A percentile compares a stretch with the other conserved stretches of the same genome.
phyloP scores from a whole-genome alignment of 1,284 basidiomycete species.

The Rhodotorula sp. region DNA sequence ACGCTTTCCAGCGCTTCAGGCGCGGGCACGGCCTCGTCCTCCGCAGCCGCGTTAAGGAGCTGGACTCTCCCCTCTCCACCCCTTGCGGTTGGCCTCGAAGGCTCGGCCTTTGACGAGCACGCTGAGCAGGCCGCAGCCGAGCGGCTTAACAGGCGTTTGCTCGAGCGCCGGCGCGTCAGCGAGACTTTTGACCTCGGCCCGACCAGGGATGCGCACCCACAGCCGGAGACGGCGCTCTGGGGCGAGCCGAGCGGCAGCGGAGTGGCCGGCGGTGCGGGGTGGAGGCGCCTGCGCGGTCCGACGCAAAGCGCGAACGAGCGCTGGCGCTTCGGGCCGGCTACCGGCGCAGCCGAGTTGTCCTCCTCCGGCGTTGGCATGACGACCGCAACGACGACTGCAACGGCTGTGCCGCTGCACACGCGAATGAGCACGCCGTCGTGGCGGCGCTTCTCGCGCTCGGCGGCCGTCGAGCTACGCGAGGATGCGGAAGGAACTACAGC shows the following conservation, averaged over 20 bases:
- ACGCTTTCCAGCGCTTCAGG: background rate
- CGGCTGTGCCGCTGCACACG: background rate
- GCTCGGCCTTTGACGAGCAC: constrained; percentile 7
- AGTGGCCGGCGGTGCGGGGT: background rate
- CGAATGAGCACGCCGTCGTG: background rate
- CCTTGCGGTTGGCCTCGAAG: background rate
- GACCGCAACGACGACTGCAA: background rate
- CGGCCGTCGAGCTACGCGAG: background rate
- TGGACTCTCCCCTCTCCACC: constrained; percentile 3
- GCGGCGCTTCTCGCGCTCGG: background rate
- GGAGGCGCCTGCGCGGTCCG: constrained; percentile 19
- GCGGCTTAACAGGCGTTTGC: constrained; percentile 11
- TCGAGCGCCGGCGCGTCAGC: constrained; percentile 12
- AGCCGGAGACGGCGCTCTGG: background rate
- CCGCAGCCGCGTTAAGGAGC: background rate
- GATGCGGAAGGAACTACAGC: background rate
- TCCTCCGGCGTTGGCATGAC: background rate
- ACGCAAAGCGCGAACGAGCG: constrained; percentile 34
- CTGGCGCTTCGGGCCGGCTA: constrained; percentile 15
- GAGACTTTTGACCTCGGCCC: background rate
- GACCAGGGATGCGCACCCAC: background rate
- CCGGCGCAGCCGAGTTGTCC: background rate
- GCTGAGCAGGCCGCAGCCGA: constrained; percentile 5
- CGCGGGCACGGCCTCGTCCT: background rate
- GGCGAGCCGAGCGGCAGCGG: background rate